Base-by-base conservation (phyloP, 2,329 filamentous ascomycete species). In the Fusarium stilboides region DNA sequence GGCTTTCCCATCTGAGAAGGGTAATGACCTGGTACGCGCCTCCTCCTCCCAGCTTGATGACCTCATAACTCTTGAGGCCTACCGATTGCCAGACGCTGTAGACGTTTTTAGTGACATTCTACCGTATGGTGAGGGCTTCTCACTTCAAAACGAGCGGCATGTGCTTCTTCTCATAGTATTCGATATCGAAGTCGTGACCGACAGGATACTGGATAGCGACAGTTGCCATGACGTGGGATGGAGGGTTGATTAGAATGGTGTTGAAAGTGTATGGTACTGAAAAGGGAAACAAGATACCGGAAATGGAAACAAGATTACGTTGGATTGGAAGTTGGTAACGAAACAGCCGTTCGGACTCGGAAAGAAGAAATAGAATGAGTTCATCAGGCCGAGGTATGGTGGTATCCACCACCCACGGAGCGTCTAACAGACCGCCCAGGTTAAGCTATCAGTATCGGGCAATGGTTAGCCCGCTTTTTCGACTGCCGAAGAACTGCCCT, bases 111-210 rank as follows among this genome's bases (percentile, higher is more conserved):
- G 37, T 28, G 4, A 3, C 0, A 12, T 24, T 15, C 1, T n/a
- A 2, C 12, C 9, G 36, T 39, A 1, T 2, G 1, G 1, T 3
- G 1, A 3, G 0, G 8, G 5, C 9, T 5, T 22, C 44, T 33
- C 12, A 64, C 61, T 64, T 64, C 17, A 58, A 22, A 3, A 12
- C 59, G 0, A 64, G 34, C 6, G 59, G 52, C 43, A 64, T 58
- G 8, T 64, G 61, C 1, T 33, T 64, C 28, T 58, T 64, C 8
- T 58, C 4, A 12, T 64, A 64, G 33, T 64, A 64, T 17, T 64
- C 61, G 13, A 64, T 9, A 31, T 64, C 45, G 9, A 64, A 64
- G n/a, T 64, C 60, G 19, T 64, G 52, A 5, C 61, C 61, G 28
- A n/a, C 36, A 8, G 61, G 61, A 19, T 64, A 64, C 4, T 64